Percentiles rank a stretch among this genome's conserved stretches.
phyloP scores from a whole-genome alignment of 2,329 filamentous ascomycete genomes.

The Alternaria metachromatica region DNA sequence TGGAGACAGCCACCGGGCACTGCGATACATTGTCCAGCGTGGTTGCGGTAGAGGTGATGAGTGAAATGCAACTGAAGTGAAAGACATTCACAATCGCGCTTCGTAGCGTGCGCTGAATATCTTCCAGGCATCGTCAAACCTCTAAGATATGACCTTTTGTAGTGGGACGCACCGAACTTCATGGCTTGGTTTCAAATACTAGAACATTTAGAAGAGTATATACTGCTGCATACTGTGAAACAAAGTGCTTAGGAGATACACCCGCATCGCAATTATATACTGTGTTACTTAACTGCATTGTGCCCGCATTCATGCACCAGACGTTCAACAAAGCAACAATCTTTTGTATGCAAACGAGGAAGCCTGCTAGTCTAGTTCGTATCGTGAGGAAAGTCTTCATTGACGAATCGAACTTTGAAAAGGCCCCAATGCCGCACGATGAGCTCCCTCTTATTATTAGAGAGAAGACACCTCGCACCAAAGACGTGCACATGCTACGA shows the following conservation, averaged over 20 bases:
- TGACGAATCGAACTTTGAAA: not conserved
- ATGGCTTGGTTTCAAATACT: not conserved
- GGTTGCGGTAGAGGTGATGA: not conserved
- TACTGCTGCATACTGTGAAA: not conserved
- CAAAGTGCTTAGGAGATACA: not conserved
- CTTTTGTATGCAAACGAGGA: not conserved
- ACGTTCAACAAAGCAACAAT: not conserved
- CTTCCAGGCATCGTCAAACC: not conserved
- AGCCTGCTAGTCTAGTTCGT: not conserved
- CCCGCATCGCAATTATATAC: not conserved
- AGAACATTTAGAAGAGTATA: not conserved
- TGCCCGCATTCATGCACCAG: not conserved
- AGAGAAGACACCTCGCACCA: not conserved
- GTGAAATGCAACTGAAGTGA: not conserved
- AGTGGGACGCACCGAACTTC: not conserved
- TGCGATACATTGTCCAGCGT: not conserved
- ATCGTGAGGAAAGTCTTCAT: not conserved
- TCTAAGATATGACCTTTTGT: not conserved
- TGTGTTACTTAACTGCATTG: not conserved
- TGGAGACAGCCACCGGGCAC: not conserved
- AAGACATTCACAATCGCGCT: not conserved
- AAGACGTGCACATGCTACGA: not conserved
- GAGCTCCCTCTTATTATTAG: not conserved
- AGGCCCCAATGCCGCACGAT: not conserved
- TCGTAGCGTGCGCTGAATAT: not conserved